A percentile compares a stretch with the other conserved stretches of the same genome.
phyloP scores from a whole-genome alignment of 495 filamentous ascomycete genomes.

The Opeltia flavorubescens region DNA sequence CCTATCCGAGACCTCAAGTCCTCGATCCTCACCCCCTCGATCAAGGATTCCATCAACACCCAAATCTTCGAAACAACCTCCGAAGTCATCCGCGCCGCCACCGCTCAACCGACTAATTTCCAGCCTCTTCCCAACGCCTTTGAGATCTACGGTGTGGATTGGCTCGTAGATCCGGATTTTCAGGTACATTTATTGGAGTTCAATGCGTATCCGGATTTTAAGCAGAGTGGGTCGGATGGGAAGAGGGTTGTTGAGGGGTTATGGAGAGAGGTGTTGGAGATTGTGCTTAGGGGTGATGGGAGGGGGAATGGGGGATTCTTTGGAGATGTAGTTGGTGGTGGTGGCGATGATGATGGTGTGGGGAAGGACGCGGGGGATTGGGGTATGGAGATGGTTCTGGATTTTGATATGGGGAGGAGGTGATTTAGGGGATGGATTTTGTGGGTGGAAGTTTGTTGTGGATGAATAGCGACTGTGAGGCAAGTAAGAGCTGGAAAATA shows the following conservation, averaged over 20 bases:
- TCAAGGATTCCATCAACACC: constrained; percentile 48
- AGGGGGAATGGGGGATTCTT: too few relatives aligned
- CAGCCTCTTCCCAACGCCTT: constrained; percentile 77
- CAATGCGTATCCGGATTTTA: constrained; percentile 95
- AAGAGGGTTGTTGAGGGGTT: constrained; percentile 57
- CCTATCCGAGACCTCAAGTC: constrained; percentile 11
- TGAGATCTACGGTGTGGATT: constrained; percentile 87
- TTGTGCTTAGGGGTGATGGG: constrained; percentile 54
- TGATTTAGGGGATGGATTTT: too few relatives aligned
- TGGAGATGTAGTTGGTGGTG: neutral
- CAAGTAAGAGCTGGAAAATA: too few relatives aligned
- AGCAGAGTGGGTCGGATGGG: constrained; percentile 67
- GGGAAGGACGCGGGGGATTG: constrained; percentile 18
- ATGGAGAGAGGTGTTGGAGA: constrained; percentile 56
- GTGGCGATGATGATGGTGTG: constrained; percentile 10
- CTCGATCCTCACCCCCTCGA: constrained; percentile 16
- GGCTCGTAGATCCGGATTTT: constrained; percentile 55
- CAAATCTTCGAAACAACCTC: constrained; percentile 61
- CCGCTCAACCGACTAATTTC: constrained; percentile 77
- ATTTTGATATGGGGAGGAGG: constrained; percentile 47
- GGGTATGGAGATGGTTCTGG: constrained; percentile 38
- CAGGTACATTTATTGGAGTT: constrained; percentile 69
- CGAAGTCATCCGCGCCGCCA: constrained; percentile 68
- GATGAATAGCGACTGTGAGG: too few relatives aligned
- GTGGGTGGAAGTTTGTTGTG: too few relatives aligned